Conservation (phyloP, 371 early-diverging fungal genomes). For the Apophysomyces ossiformis region DNA sequence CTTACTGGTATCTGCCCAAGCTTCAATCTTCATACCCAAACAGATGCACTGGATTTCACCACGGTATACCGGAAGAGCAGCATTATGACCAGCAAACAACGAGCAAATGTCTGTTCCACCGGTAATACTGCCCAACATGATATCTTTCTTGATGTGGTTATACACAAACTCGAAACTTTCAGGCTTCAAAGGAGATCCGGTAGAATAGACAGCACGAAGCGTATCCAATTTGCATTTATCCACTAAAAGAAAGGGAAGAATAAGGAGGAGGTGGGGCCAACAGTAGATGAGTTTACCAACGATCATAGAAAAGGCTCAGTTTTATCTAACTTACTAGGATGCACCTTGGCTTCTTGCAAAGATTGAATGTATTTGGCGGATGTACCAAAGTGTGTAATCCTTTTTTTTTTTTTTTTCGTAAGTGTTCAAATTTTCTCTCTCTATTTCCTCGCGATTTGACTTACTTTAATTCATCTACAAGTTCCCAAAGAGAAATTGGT, state of each 20-base stretch:
- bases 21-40: constrained; percentile 94
- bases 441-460: not conserved
- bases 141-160: constrained; percentile 76
- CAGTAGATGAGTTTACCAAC: too few relatives aligned
- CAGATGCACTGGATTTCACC: constrained; percentile 95
- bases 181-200: constrained; percentile 93
- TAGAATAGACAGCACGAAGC: constrained; percentile 88
- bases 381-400: constrained; percentile 91
- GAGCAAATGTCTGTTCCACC: constrained; percentile 98
- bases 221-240: constrained; percentile 56
- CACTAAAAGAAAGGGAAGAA: constrained; percentile 16
- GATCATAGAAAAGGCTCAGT: not conserved
- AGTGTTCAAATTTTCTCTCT: too few relatives aligned
- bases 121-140: constrained; percentile 91
- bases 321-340: constrained; percentile 53
- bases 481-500: constrained; percentile 76
- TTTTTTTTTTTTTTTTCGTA: constrained; percentile 13
- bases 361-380: constrained; percentile 96
- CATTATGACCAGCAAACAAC: constrained; percentile 90
- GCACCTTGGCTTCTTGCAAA: constrained; percentile 77
- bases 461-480: constrained; percentile 73
- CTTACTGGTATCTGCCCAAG: constrained; percentile 72
- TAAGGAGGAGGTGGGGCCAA: not conserved
- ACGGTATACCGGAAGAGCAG: constrained; percentile 86
- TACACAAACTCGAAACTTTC: constrained; percentile 93